Evolutionary conservation across 1,139 yeast genomes (phyloP).

Genomic region (Blastobotrys indianensis): DNA sequence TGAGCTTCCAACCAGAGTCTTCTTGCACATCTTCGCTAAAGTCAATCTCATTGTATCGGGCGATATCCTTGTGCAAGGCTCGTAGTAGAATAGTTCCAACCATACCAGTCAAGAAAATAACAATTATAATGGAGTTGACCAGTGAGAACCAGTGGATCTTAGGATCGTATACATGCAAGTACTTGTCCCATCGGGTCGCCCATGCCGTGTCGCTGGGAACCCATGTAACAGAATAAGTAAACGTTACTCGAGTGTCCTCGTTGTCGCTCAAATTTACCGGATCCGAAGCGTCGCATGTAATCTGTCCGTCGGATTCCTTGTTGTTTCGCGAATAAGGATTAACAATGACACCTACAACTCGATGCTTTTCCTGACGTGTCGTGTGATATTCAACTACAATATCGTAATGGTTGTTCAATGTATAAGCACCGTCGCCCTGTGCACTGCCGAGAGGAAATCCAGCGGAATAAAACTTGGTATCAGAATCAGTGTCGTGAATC

Average conservation of each 20-base stretch:
- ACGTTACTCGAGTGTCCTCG: constrained; percentile 40
- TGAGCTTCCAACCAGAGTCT: constrained; percentile 95
- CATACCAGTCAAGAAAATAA: constrained; percentile 66
- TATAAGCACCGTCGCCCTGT: constrained; percentile 37
- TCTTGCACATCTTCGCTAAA: constrained; percentile 78
- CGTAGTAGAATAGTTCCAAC: constrained; percentile 75
- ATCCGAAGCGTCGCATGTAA: constrained; percentile 34
- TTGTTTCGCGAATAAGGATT: constrained; percentile 60
- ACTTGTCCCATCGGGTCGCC: constrained; percentile 99
- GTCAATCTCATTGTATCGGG: constrained; percentile 82
- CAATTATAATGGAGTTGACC: constrained; percentile 76
- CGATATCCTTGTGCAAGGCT: constrained; percentile 79
- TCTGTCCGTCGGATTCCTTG: constrained; percentile 33
- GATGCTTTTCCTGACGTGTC: constrained; percentile 58
- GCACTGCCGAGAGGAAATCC: constrained; percentile 71
- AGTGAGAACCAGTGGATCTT: constrained; percentile 94
- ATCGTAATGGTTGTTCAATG: constrained; percentile 72
- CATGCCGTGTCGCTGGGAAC: constrained; percentile 66
- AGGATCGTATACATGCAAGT: constrained; percentile 85
- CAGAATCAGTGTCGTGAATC: constrained; percentile 45
- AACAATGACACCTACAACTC: constrained; percentile 89
- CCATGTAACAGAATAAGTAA: constrained; percentile 64
- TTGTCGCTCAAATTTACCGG: constrained; percentile 34
- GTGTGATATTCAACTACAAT: constrained; percentile 76
- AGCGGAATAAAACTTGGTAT: constrained; percentile 52